Evolutionary conservation across 1,139 yeast genomes (phyloP).

Genomic region (Sugiyamaella paludigena): DNA sequence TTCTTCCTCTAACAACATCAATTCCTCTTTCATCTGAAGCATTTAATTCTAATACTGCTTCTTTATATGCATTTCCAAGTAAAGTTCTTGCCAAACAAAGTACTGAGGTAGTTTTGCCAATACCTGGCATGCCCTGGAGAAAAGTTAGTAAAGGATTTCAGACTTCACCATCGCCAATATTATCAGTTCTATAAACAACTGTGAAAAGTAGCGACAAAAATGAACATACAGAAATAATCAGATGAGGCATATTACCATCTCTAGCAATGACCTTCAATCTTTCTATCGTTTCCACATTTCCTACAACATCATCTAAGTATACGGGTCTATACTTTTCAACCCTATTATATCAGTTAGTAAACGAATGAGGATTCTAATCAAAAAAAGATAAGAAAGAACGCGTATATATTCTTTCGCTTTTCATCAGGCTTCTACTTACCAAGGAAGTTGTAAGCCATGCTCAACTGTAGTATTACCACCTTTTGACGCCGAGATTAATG

Average conservation of each 20-base stretch:
- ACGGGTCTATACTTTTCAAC: constrained; percentile 94
- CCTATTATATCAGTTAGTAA: constrained; percentile 43
- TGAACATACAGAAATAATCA: constrained; percentile 86
- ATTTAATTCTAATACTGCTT: constrained; percentile 87
- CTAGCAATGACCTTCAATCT: constrained; percentile 78
- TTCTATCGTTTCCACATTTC: constrained; percentile 86
- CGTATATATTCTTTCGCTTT: too few species aligned
- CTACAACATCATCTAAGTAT: constrained; percentile 78
- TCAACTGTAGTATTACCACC: constrained; percentile 5
- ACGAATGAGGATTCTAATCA: background rate
- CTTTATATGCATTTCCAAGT: constrained; percentile 68
- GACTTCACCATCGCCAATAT: too few species aligned
- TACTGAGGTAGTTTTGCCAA: constrained; percentile 92
- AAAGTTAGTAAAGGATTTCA: too few species aligned
- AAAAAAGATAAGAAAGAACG: too few species aligned
- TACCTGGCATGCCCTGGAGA: constrained; percentile 97
- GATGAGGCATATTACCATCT: constrained; percentile 96
- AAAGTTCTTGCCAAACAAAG: constrained; percentile 86
- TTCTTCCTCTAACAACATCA: constrained; percentile 87
- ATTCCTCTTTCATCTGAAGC: constrained; percentile 98
- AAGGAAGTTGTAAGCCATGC: constrained; percentile 29
- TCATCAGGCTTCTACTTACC: too few species aligned
- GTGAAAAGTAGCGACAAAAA: too few species aligned
- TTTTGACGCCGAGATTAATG: constrained; percentile 4
- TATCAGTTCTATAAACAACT: too few species aligned